A percentile compares a stretch with the other conserved stretches of the same genome.
phyloP scores from a whole-genome alignment of 2,329 filamentous ascomycete species.

The Cytospora chrysosperma region DNA sequence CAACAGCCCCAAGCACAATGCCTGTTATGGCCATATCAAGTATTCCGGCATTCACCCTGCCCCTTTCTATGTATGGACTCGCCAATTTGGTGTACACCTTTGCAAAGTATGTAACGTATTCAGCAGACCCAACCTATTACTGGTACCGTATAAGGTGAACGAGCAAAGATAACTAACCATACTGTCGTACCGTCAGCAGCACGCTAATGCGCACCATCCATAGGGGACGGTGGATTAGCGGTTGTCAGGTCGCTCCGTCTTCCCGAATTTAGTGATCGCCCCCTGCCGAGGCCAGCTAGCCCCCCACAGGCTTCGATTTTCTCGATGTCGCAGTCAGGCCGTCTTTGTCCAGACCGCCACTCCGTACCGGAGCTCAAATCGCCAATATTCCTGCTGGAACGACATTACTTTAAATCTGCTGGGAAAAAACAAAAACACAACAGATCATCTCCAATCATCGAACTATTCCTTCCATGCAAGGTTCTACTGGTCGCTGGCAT shows the following conservation, averaged over 20 bases:
- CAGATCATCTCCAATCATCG: not conserved
- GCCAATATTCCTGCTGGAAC: conserved; percentile 4
- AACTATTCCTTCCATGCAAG: not conserved
- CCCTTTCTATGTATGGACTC: not conserved
- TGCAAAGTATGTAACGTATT: conserved; percentile 11
- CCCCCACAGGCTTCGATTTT: conserved; percentile 12
- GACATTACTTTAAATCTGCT: not conserved
- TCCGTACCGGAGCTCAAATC: conserved; percentile 6
- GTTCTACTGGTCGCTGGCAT: conserved; percentile 8
- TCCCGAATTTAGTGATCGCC: conserved; percentile 1
- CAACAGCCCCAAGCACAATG: not conserved
- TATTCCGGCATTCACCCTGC: not conserved
- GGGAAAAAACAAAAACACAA: not conserved
- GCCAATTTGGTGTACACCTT: not conserved
- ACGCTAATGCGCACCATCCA: conserved; percentile 9
- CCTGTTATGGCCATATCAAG: not conserved
- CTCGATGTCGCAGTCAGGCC: conserved; percentile 4
- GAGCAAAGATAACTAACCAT: not conserved
- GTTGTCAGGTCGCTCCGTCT: conserved; percentile 1
- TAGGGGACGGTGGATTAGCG: conserved; percentile 1
- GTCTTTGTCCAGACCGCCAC: conserved; percentile 20
- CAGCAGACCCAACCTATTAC: not conserved
- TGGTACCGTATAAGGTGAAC: not conserved
- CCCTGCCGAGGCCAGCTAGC: conserved; percentile 2
- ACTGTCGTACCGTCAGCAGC: conserved; percentile 3